Evolutionary conservation across 2,329 filamentous ascomycete genomes (phyloP).

Genomic region (Fusarium sp.): DNA sequence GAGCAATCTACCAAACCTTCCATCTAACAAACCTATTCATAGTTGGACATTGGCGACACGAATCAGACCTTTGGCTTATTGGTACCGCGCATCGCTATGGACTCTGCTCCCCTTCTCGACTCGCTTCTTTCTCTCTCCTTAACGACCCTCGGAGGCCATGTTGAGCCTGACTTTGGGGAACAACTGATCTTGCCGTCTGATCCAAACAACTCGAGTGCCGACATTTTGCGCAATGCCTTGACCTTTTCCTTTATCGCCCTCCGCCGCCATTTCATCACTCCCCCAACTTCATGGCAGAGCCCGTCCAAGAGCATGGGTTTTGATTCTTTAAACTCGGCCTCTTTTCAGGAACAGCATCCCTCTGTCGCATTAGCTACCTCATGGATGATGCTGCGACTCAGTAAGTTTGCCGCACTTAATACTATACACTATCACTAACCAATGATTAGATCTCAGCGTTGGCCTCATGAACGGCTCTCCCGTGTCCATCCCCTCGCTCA

Average conservation of each 20-base stretch:
- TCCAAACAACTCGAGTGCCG: conserved; percentile 12
- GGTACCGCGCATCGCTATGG: conserved; percentile 47
- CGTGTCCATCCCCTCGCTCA: conserved; percentile 42
- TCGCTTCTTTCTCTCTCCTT: conserved; percentile 43
- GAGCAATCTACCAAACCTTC: too few species aligned
- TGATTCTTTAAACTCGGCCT: conserved; percentile 22
- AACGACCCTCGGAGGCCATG: conserved; percentile 28
- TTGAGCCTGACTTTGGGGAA: conserved; percentile 17
- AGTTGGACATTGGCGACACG: conserved; percentile 59
- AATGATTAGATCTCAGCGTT: conserved; percentile 42
- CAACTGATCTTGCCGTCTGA: conserved; percentile 10
- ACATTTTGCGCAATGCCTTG: conserved; percentile 17
- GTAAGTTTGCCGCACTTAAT: conserved; percentile 25
- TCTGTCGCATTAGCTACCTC: conserved; percentile 29
- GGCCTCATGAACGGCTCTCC: conserved; percentile 44
- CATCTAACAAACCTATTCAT: conserved; percentile 3
- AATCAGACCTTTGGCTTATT: conserved; percentile 55
- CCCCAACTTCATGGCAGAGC: conserved; percentile 37
- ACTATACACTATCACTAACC: neutral
- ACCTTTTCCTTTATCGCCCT: conserved; percentile 26
- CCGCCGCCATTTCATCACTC: conserved; percentile 27
- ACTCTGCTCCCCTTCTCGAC: conserved; percentile 41
- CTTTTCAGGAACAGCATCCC: conserved; percentile 32
- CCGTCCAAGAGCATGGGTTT: conserved; percentile 29
- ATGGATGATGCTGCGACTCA: conserved; percentile 45